phyloP scores from a whole-genome alignment of 192 early-diverging fungal genomes.

The Spizellomyces sp. region DNA sequence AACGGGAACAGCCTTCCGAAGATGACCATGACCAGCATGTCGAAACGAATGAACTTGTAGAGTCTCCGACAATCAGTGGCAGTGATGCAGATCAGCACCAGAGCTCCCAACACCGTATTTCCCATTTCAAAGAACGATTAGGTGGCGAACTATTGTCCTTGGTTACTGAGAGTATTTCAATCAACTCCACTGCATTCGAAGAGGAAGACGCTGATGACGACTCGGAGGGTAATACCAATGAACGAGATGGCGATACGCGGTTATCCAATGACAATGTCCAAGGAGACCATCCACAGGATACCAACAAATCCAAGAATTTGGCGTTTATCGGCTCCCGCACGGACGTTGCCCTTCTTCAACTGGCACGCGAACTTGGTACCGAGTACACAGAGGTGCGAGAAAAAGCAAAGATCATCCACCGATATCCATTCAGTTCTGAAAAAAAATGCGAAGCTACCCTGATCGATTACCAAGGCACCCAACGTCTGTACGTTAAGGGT shows the following conservation, averaged over 20 bases:
- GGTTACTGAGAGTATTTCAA: not conserved
- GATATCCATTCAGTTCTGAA: conserved; percentile 52
- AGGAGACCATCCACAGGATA: not conserved
- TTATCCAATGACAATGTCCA: too few relatives aligned
- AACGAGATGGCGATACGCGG: not conserved
- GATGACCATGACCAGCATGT: not conserved
- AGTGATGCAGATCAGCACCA: not conserved
- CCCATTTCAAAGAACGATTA: not conserved
- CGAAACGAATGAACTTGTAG: not conserved
- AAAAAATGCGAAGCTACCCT: conserved; percentile 55
- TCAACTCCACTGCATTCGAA: not conserved
- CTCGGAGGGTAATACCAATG: not conserved
- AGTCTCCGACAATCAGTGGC: not conserved
- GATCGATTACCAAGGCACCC: conserved; percentile 14
- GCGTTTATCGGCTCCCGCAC: not conserved
- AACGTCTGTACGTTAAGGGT: conserved; percentile 53
- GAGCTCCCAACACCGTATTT: not conserved
- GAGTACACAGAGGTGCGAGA: conserved; percentile 41
- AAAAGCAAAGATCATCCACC: conserved; percentile 18
- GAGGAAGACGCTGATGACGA: not conserved
- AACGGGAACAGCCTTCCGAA: not conserved
- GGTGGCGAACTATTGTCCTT: not conserved
- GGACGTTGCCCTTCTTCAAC: conserved; percentile 42
- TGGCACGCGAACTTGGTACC: conserved; percentile 41
- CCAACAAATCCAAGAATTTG: not conserved